Base-by-base conservation (phyloP, 164 flowering plant genomes). In the Vitis labrusca region DNA sequence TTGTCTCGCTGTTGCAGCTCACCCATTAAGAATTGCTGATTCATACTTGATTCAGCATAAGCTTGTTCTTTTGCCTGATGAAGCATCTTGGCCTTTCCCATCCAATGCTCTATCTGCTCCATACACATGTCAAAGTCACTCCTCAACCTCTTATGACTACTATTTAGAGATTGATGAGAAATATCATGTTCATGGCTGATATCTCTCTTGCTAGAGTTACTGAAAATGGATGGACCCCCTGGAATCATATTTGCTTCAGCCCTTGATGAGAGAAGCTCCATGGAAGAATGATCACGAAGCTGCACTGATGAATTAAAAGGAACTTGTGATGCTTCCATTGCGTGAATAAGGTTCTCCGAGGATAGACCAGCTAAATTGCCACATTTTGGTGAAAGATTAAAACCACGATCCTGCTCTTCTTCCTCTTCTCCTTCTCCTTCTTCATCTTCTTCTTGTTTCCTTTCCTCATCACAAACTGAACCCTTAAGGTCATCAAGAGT, bases 111-210 rank as follows among this genome's bases (percentile, higher is more conserved):
- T 2, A 79, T 61, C 16, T 87, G 77, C 10, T 87, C 91, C 77
- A 89, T 58, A 76, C 84, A 88, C 16, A 63, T 8, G 27, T 81
- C 78, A 73, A 84, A 78, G 10, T 84, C 90, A 47, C 50, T 77
- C 78, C 90, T 85, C 72, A 85, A 72, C 73, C 92, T 81, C 78
- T 91, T 92, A 57, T 79, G 83, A 64, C 49, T 69, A 32, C 77
- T 85, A 74, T 69, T 63, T 3, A 75, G 63, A 13, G 78, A 11
- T n/a, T 80, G 77, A 60, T 76, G 78, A 27, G 71, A 59, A 5
- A 70, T 66, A 71, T 79, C 86, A 66, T 72, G 77, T n/a, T 82
- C 94, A 65, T 76, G 82, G 37, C 61, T 80, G 23, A 83, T 75
- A 61, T 64, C 86, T 77, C 93, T 84, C 76, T 87, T 95, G 73